Conservation (phyloP, 805 yeast species). For the Cyberlindnera maritima region DNA sequence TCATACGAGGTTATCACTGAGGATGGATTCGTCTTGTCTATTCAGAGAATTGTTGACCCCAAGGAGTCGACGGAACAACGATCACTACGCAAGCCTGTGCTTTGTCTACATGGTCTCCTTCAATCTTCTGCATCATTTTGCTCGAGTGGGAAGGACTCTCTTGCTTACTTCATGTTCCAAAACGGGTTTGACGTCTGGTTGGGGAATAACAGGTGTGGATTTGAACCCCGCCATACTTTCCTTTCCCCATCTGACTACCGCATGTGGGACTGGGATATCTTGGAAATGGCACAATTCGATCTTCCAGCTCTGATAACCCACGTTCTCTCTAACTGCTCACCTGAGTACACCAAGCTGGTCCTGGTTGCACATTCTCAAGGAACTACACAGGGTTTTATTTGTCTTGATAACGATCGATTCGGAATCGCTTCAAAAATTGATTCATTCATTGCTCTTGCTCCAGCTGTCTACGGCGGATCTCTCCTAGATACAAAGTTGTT, state of each 20-base stretch:
- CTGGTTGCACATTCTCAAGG: slow-evolving; percentile 91
- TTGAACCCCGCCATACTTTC: slow-evolving; percentile 62
- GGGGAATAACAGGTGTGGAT: slow-evolving; percentile 89
- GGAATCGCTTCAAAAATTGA: slow-evolving; percentile 54
- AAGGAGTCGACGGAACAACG: slow-evolving; percentile 25
- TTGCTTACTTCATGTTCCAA: slow-evolving; percentile 55
- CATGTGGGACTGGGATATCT: slow-evolving; percentile 94
- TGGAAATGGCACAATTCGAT: slow-evolving; percentile 79
- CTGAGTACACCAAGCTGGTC: slow-evolving; percentile 43
- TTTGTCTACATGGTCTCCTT: slow-evolving; percentile 81
- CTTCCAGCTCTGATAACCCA: slow-evolving; percentile 68
- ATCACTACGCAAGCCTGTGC: slow-evolving; percentile 52
- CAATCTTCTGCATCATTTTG: slow-evolving; percentile 86
- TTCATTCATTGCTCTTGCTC: slow-evolving; percentile 76
- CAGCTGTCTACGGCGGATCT: slow-evolving; percentile 88
- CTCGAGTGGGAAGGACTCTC: slow-evolving; percentile 76
- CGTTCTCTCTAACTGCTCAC: slow-evolving; percentile 41
- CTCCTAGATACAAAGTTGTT: slow-evolving; percentile 61
- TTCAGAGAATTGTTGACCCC: slow-evolving; percentile 62
- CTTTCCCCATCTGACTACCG: slow-evolving; percentile 40
- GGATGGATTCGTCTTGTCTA: slow-evolving; percentile 74
- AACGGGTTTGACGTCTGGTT: slow-evolving; percentile 85
- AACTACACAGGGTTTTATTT: slow-evolving; percentile 77
- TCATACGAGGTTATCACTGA: slow-evolving; percentile 62
- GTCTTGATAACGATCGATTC: slow-evolving; percentile 51